Base-by-base conservation (phyloP, 2,329 filamentous ascomycete genomes). In the Gremmenia infestans region DNA sequence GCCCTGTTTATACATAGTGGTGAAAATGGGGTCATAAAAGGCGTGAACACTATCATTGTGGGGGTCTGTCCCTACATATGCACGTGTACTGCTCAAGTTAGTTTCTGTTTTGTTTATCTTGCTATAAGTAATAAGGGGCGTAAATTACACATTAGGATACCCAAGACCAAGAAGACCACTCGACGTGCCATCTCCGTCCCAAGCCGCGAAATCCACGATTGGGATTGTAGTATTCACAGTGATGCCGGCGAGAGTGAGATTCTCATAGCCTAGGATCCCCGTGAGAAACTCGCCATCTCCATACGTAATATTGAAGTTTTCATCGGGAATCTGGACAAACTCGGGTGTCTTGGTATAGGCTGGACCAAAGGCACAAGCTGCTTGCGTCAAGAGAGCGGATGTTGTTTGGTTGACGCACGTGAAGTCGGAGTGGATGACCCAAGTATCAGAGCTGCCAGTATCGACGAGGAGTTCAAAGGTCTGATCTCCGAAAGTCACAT, bases 11-110 rank as follows among this genome's bases (percentile, higher is more conserved):
- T 73, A 74, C 73, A 81, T 76, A 47, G 70, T 76, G 9, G 72
- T 75, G 61, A 82, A 74, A 12, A 81, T 63, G 0, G 79, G 75
- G 50, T 74, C 71, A 67, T 82, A 82, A 35, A 17, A 23, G 5
- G 25, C 25, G 5, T 25, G 25, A 25, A 25, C 25, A 25, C 5
- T 25, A 25, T 25, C 7, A 25, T 25, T 25, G 25, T 25, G 25
- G 25, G 25, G 25, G 7, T 25, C 25, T 25, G 25, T 25, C 25
- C 25, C 25, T 25, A 8, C 25, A 25, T 25, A 25, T 25, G 25
- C 25, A 7, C 25, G 25, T 25, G 25, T 25, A 4, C 25, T 7
- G 25, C 25, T 2, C 25, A 25, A 25, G 25, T 25, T 25, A 25
- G 25, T 7, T 25, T 25, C 25, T 28, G 8, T 28, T 28, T 8